Percentiles rank a stretch among this genome's conserved stretches.
Conservation (phyloP, 495 filamentous ascomycete genomes). For the Filosporella fistucella region DNA sequence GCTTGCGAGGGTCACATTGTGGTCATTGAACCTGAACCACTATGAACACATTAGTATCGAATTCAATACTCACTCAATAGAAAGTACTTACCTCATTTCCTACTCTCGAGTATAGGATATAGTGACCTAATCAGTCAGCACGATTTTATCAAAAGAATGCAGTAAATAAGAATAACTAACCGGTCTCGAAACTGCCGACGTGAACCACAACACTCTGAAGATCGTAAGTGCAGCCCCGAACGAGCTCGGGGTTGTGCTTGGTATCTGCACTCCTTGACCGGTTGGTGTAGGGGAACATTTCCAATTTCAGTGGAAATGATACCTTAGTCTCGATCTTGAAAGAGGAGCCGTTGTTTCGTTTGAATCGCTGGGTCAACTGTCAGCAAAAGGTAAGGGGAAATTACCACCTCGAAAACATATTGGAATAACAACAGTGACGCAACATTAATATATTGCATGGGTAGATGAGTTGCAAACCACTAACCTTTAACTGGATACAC, state of each 20-base stretch:
- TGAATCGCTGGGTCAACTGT: constrained; percentile 77
- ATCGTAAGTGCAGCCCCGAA: constrained; percentile 65
- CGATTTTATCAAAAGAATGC: constrained; percentile 24
- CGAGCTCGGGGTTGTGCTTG: constrained; percentile 41
- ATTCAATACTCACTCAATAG: not conserved
- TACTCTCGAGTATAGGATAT: constrained; percentile 78
- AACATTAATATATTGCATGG: not conserved
- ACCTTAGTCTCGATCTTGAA: constrained; percentile 80
- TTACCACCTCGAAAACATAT: not conserved
- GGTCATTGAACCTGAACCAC: constrained; percentile 93
- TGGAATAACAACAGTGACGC: not conserved
- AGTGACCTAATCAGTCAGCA: no score
- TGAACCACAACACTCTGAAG: constrained; percentile 83
- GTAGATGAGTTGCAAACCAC: constrained; percentile 6
- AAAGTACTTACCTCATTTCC: constrained; percentile 60
- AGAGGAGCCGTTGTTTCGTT: constrained; percentile 57
- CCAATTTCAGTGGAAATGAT: constrained; percentile 77
- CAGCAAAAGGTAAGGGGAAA: not conserved
- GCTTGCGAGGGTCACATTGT: constrained; percentile 73
- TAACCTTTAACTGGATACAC: constrained; percentile 88
- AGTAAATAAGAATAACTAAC: no score
- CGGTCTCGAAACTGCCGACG: constrained; percentile 77
- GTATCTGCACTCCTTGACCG: constrained; percentile 38
- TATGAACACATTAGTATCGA: constrained; percentile 25
- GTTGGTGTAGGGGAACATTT: constrained; percentile 83